Conservation (phyloP, 202 grass and related monocot species). For the Panicum hallii region DNA sequence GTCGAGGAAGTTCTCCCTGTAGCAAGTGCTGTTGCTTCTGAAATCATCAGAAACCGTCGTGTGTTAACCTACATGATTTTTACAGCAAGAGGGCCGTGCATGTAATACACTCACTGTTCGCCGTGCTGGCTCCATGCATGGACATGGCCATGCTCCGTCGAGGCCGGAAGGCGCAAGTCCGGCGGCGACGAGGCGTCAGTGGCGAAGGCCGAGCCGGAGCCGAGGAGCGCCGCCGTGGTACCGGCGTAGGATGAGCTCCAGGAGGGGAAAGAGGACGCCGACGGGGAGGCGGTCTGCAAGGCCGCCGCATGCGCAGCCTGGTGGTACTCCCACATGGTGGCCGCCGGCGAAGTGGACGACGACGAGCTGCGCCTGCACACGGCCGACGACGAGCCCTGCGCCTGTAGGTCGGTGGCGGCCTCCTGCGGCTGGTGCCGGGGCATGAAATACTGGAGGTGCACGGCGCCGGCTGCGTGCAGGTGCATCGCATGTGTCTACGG, state of each 20-base stretch:
- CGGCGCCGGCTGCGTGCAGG: conserved; percentile 37
- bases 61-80: background rate
- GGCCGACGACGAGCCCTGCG: conserved; percentile 39
- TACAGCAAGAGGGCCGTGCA: background rate
- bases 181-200: conserved; percentile 45
- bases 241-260: conserved; percentile 48
- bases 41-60: background rate
- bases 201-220: conserved; percentile 46
- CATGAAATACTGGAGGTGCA: conserved; percentile 74
- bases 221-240: conserved; percentile 40
- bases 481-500: conserved; percentile 60
- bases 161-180: conserved; percentile 27
- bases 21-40: conserved; percentile 49
- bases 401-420: conserved; percentile 42
- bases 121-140: conserved; percentile 63
- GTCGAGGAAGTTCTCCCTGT: conserved; percentile 83
- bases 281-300: conserved; percentile 30
- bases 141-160: conserved; percentile 39
- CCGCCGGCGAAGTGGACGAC: conserved; percentile 29
- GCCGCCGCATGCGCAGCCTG: conserved; percentile 47
- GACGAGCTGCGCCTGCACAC: conserved; percentile 57
- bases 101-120: conserved; percentile 52
- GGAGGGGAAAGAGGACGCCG: conserved; percentile 24
- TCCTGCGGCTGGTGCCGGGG: conserved; percentile 48
- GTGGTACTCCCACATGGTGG: conserved; percentile 58